Conservation (phyloP, 2,329 filamentous ascomycete genomes). For the Hortaea sp. region DNA sequence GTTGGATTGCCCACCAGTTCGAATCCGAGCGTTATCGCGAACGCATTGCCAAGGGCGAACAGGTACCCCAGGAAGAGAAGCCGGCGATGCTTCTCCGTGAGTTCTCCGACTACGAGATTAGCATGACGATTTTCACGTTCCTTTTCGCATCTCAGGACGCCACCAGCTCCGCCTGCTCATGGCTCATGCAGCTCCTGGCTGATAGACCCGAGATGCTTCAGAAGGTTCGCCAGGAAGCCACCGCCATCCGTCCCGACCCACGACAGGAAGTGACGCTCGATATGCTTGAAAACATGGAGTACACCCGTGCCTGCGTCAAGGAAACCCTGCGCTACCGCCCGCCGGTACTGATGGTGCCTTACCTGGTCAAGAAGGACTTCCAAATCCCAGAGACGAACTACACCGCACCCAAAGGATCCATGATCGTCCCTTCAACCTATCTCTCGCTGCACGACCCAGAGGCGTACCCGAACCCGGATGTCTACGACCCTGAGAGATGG, state of each 20-base stretch:
- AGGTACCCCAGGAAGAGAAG: constrained; percentile 62
- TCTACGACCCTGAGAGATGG: constrained; percentile 85
- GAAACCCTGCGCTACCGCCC: constrained; percentile 89
- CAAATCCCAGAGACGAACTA: constrained; percentile 70
- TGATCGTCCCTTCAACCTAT: constrained; percentile 90
- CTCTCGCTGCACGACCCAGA: constrained; percentile 86
- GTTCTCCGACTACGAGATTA: constrained; percentile 84
- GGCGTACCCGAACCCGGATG: constrained; percentile 80
- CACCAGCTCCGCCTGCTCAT: constrained; percentile 84
- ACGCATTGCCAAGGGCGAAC: constrained; percentile 61
- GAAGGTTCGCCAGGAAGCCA: constrained; percentile 71
- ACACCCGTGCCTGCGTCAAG: constrained; percentile 84
- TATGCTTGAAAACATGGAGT: constrained; percentile 74
- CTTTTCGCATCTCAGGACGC: constrained; percentile 96
- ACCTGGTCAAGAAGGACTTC: constrained; percentile 89
- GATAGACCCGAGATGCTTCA: constrained; percentile 88
- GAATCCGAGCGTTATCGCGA: constrained; percentile 74
- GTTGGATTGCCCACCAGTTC: constrained; percentile 82
- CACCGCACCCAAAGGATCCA: constrained; percentile 88
- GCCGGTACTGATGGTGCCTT: constrained; percentile 94
- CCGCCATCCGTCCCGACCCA: constrained; percentile 17
- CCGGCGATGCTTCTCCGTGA: constrained; percentile 71
- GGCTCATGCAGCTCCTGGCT: constrained; percentile 90
- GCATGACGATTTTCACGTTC: constrained; percentile 91
- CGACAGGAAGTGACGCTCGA: constrained; percentile 56